Evolutionary conservation across 2,329 filamentous ascomycete genomes (phyloP).

Genomic region (Coniochaeta sp.): DNA sequence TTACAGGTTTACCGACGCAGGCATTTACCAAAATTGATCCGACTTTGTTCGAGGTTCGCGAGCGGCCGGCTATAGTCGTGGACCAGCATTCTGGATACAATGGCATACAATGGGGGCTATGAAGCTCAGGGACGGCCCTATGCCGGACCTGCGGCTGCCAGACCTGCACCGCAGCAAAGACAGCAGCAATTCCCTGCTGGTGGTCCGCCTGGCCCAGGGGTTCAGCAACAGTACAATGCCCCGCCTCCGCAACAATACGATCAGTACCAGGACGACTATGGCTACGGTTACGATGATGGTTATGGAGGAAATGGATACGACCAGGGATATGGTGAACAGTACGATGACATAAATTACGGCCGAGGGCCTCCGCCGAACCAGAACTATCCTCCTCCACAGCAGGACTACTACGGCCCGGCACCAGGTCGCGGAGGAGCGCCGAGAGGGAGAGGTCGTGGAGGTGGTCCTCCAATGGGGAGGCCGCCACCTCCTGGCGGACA

Average conservation of each 20-base stretch:
- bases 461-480: conserved; percentile 28
- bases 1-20: too few species aligned
- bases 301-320: conserved; percentile 12
- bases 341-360: conserved; percentile 37
- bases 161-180: conserved; percentile 27
- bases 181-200: conserved; percentile 22
- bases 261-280: conserved; percentile 33
- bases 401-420: conserved; percentile 33
- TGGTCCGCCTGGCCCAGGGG: conserved; percentile 14
- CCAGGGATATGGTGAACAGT: conserved; percentile 19
- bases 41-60: background rate
- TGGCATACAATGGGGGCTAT: conserved; percentile 46
- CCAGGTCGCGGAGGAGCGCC: conserved; percentile 30
- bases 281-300: conserved; percentile 30
- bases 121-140: conserved; percentile 38
- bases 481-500: conserved; percentile 29
- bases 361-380: conserved; percentile 30
- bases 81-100: conserved; percentile 13
- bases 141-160: conserved; percentile 34
- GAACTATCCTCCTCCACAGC: conserved; percentile 25
- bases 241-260: conserved; percentile 28
- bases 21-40: too few species aligned
- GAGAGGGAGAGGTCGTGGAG: conserved; percentile 23
- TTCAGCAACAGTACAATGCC: conserved; percentile 23
- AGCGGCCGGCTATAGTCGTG: background rate